Evolutionary conservation across 768 basidiomycete genomes (phyloP), one percentile per base, ranked within the genome.

Genomic region (Termitomyces sp.): DNA sequence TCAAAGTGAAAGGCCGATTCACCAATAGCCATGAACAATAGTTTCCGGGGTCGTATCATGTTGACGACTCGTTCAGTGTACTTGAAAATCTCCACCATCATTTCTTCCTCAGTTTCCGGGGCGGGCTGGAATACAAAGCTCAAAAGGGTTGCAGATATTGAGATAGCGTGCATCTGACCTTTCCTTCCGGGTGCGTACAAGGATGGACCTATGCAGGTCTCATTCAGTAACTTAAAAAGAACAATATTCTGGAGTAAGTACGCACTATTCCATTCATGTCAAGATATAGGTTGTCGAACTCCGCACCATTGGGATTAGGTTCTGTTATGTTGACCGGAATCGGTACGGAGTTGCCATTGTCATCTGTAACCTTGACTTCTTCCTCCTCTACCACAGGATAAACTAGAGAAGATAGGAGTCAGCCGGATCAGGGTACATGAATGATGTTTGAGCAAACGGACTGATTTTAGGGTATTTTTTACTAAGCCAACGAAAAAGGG

Each of bases 11-110:
- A 31, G 32, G 29, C 40, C 32, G 31, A 75, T 86, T 62, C 57
- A 94, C 96, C 96, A 68, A 99, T 96, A 53, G 97, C 97, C 94
- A 99, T 98, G 79, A 98, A 95, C 52, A 99, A 81, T 15, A 99
- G 79, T 73, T 93, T 98, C 60, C 97, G 85, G 0, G 97, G 97
- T 63, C 97, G 82, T 58, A 97, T 75, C 96, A 98, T 98, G 73
- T 95, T 94, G 31, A 99, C 95, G 31, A 99, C 91, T 47, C 97
- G 85, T 70, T 98, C 94, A 0, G 97, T 99, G 77, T 99, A 99
- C 56, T 83, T 86, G 79, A 99, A 98, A 37, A 99, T 83, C 73
- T 98, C 97, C 5, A 93, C 70, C 97, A 99, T 99, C 97, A 99
- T 99, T 55, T 97, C 95, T 70, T 95, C 93, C 72, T 99, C 97